Percentiles rank a stretch among this genome's conserved stretches.
phyloP scores from a whole-genome alignment of 257 asterid genomes.

The Parsonsia alboflavescens region DNA sequence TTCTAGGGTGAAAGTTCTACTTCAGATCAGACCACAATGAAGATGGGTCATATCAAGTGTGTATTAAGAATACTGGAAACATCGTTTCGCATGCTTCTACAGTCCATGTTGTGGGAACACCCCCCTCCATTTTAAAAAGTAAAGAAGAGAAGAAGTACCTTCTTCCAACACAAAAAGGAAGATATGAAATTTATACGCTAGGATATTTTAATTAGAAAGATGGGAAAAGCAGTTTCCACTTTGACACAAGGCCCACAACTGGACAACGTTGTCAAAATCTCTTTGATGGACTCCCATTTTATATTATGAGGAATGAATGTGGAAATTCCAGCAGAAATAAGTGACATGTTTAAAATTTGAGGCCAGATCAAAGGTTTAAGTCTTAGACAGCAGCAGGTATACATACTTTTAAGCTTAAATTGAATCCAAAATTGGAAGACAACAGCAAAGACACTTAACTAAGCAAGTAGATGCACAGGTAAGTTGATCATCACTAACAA shows the following conservation, averaged over 20 bases:
- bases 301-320: not conserved
- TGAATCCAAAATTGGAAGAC: not conserved
- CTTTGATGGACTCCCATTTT: not conserved
- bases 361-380: not conserved
- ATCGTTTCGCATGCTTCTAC: slow-evolving; percentile 5
- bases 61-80: slow-evolving; percentile 5
- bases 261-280: not conserved
- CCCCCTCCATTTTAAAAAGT: not conserved
- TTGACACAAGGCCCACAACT: slow-evolving; percentile 8
- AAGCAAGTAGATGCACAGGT: not conserved
- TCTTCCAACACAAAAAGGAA: slow-evolving; percentile 5
- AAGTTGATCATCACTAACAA: not conserved
- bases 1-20: not conserved
- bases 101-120: slow-evolving; percentile 4
- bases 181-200: not conserved
- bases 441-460: not conserved
- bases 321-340: slow-evolving; percentile 2
- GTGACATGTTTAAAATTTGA: not conserved
- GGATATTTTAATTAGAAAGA: not conserved
- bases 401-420: not conserved
- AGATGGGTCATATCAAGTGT: slow-evolving; percentile 12
- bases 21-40: not conserved
- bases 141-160: slow-evolving; percentile 12
- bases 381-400: not conserved
- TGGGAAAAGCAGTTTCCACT: not conserved